Conservation (phyloP, 169 alveolate genomes). For the Theileria annulata region DNA sequence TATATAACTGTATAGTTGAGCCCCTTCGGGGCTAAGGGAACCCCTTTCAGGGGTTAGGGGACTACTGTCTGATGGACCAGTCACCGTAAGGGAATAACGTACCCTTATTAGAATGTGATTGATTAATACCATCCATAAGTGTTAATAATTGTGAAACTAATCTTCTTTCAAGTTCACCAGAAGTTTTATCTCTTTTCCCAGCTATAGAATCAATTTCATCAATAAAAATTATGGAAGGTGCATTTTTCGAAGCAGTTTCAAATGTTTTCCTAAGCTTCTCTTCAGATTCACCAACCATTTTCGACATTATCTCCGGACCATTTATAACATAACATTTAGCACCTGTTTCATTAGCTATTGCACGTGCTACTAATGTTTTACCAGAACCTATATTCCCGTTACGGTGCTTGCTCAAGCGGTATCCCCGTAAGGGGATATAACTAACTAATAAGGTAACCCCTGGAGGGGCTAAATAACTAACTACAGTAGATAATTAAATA, state of each 20-base stretch:
- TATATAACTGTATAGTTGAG: too few species aligned
- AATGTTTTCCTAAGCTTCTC: constrained; percentile 80
- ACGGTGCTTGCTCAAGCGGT: not conserved
- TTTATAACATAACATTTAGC: constrained; percentile 74
- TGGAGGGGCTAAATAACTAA: not conserved
- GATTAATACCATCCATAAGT: constrained; percentile 80
- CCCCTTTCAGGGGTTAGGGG: too few species aligned
- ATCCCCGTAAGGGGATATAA: not conserved
- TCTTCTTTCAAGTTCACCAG: constrained; percentile 77
- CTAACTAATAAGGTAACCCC: not conserved
- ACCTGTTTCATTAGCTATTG: constrained; percentile 82
- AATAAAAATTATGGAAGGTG: constrained; percentile 83
- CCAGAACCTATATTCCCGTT: constrained; percentile 47
- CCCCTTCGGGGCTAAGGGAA: too few species aligned
- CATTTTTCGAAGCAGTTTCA: constrained; percentile 75
- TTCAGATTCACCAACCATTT: constrained; percentile 87
- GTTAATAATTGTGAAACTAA: constrained; percentile 83
- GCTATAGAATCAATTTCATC: constrained; percentile 92
- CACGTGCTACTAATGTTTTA: constrained; percentile 81
- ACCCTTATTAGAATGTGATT: constrained; percentile 26
- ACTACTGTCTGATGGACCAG: too few species aligned
- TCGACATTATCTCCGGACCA: constrained; percentile 81
- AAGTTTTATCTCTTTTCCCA: constrained; percentile 82
- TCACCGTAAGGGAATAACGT: too few species aligned
- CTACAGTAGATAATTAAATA: not conserved